Percentiles rank a stretch among this genome's conserved stretches.
Conservation (phyloP, 768 basidiomycete genomes). For the Erythrobasidium yunnanense region DNA sequence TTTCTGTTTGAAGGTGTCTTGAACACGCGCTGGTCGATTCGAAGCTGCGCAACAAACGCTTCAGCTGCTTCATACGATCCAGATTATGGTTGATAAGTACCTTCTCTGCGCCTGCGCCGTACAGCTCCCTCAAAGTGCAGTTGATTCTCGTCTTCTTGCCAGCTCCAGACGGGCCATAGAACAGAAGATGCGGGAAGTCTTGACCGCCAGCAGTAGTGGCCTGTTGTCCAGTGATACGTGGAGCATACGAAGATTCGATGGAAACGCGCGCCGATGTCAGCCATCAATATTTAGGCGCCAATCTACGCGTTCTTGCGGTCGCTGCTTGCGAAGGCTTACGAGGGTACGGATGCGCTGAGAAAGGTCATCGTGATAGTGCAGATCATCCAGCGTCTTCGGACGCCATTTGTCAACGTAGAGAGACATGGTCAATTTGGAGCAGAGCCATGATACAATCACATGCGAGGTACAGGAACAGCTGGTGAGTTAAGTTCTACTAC, state of each 20-base stretch:
- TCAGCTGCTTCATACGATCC: background rate
- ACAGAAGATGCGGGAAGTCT: conserved; percentile 89
- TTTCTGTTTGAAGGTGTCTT: conserved; percentile 86
- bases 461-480: too few species aligned
- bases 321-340: conserved; percentile 43
- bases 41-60: conserved; percentile 51
- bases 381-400: conserved; percentile 66
- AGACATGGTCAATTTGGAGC: conserved; percentile 38
- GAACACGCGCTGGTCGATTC: conserved; percentile 95
- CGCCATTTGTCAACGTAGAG: conserved; percentile 55
- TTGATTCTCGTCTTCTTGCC: conserved; percentile 96
- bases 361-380: conserved; percentile 76
- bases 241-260: background rate
- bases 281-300: too few species aligned
- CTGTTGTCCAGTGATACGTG: background rate
- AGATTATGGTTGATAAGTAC: conserved; percentile 43
- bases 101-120: conserved; percentile 86
- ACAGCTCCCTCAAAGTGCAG: conserved; percentile 75
- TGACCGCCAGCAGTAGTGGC: conserved; percentile 1
- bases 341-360: conserved; percentile 69
- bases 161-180: conserved; percentile 93
- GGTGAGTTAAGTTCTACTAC: too few species aligned
- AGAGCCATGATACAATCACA: too few species aligned
- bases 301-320: background rate
- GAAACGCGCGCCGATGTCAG: too few species aligned